These are phyloP conservation scores for Suillus hirtellus DNA, from an alignment of 768 basidiomycete genomes.

Conservation along the genomic window DNA sequence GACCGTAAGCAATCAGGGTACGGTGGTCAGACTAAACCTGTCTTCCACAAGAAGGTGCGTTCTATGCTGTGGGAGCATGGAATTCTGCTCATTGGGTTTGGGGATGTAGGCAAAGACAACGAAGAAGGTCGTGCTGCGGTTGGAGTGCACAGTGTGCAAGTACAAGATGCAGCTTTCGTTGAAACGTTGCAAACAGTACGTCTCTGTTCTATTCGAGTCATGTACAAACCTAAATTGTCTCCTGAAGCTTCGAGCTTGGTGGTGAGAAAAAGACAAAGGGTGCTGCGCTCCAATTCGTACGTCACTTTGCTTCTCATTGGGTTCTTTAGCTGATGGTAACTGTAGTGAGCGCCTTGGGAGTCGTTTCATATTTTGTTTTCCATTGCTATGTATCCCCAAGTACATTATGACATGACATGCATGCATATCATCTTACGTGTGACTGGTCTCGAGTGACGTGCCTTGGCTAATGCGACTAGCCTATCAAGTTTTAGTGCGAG, in stretches of 20 bases:
- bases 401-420: constrained; percentile 30
- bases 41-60: constrained; percentile 99
- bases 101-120: constrained; percentile 87
- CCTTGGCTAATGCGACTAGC: background rate
- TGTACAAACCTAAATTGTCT: constrained; percentile 4
- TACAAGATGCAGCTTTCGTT: constrained; percentile 95
- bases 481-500: background rate
- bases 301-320: constrained; percentile 33
- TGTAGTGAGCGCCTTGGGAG: constrained; percentile 24
- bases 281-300: constrained; percentile 90
- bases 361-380: constrained; percentile 17
- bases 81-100: background rate
- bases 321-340: background rate
- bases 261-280: constrained; percentile 99
- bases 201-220: constrained; percentile 18
- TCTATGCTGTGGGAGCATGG: background rate
- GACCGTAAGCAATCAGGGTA: constrained; percentile 99
- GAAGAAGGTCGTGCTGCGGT: constrained; percentile 97
- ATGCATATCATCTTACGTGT: constrained; percentile 17
- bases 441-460: background rate
- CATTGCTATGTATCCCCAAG: constrained; percentile 27
- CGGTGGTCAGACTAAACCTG: constrained; percentile 99
- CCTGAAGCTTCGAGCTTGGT: constrained; percentile 90
- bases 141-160: constrained; percentile 98
- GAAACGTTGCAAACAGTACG: constrained; percentile 99